Base-by-base conservation (phyloP, 2,329 filamentous ascomycete species). In the Triangularia verruculosa region DNA sequence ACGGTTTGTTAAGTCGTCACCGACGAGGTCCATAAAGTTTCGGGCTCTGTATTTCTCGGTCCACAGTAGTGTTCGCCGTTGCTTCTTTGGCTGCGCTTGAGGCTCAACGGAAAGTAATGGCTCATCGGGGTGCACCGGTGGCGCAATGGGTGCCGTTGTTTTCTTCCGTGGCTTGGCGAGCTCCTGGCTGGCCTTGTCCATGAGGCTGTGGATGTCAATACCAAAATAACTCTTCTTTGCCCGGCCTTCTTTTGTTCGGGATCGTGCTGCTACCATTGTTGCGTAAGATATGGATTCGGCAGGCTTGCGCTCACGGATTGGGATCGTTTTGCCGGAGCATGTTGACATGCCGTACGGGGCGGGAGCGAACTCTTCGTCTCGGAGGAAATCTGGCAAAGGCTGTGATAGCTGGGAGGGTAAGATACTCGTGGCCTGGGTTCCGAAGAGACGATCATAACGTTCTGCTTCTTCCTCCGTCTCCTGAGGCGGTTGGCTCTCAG, bases 31-130 rank as follows among this genome's bases (percentile, higher is more conserved):
- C 70, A 93, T 91, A 71, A 98, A 99, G 70, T 88, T 94, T 65
- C 87, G 87, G 27, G 95, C 95, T 34, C 95, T 89, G 74, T 99
- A 99, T 74, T 99, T 99, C 74, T 99, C 95, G 0, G 94, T 97
- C 95, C 95, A 99, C 73, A 99, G 80, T 30, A 92, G 75, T 0
- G 86, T 83, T 66, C 77, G 79, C 64, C 78, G 82, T 0, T 76
- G 72, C 64, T 78, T 82, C 66, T 78, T 82, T 62, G 56, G 51
- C 1, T 71, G 59, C 30, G 61, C 30, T 57, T 66, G n/a, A 63
- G 59, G 60, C 66, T 85, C 82, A 15, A 82, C 75, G 1, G 82
- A 81, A 22, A 70, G 75, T 15, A 82, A 68, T 1, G 79, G 76
- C 6, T 73, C 70, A 52, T 76, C 75, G 0, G 75, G 65, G 54